Evolutionary conservation across 345 rosid genomes (phyloP).

Genomic region (Excoecaria agallocha): DNA sequence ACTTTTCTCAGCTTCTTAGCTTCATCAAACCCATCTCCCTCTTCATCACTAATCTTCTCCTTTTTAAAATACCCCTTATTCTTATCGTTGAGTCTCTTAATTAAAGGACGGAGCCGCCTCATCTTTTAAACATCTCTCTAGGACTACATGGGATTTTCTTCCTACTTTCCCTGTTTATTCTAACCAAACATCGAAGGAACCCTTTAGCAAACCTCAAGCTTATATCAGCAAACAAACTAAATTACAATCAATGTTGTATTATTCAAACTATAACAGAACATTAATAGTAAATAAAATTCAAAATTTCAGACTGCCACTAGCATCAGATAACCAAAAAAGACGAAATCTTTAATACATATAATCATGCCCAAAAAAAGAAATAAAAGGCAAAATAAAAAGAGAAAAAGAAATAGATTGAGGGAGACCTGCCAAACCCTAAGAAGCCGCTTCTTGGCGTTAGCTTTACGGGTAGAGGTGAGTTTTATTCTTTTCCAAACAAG

Average conservation of each 20-base stretch:
- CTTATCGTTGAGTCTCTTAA: neutral
- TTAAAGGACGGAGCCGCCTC: neutral
- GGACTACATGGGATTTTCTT: slow-evolving; percentile 9
- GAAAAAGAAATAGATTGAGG: too few relatives aligned
- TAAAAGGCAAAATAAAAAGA: neutral
- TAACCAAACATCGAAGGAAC: slow-evolving; percentile 42
- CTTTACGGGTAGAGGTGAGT: slow-evolving; percentile 86
- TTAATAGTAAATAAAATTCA: neutral
- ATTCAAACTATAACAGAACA: neutral
- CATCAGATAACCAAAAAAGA: neutral
- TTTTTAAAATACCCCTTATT: neutral
- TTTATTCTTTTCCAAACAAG: slow-evolving; percentile 95
- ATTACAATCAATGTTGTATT: neutral
- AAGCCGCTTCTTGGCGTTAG: slow-evolving; percentile 96
- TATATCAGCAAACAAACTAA: neutral
- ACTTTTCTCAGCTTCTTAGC: slow-evolving; percentile 40
- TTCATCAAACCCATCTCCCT: slow-evolving; percentile 1
- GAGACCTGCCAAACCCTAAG: slow-evolving; percentile 91
- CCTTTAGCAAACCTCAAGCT: slow-evolving; percentile 12
- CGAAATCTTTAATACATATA: neutral
- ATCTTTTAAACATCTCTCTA: slow-evolving; percentile 22
- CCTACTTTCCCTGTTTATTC: slow-evolving; percentile 22
- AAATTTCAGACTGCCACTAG: neutral
- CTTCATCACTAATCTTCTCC: neutral
- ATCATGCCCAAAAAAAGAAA: slow-evolving; percentile 2